Conservation (phyloP, 176 grass and related monocot species). For the Typha latifolia region DNA sequence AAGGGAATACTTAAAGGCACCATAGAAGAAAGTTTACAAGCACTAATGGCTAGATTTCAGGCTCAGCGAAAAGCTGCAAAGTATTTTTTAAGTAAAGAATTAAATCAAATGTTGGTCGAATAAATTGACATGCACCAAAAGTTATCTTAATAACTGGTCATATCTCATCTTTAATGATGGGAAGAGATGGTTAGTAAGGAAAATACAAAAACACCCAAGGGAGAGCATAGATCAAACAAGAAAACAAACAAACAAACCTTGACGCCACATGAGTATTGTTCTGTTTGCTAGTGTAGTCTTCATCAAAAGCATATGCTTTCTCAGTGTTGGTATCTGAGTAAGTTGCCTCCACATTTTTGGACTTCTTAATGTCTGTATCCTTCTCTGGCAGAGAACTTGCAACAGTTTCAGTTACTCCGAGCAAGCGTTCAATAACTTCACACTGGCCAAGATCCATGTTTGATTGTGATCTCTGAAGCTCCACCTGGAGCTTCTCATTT, state of each 20-base stretch:
- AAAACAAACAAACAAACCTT: constrained; percentile 26
- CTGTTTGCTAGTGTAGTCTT: constrained; percentile 33
- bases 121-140: too few relatives aligned
- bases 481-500: constrained; percentile 91
- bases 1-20: too few relatives aligned
- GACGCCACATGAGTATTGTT: constrained; percentile 17
- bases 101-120: too few relatives aligned
- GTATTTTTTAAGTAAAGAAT: too few relatives aligned
- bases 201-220: too few relatives aligned
- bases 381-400: constrained; percentile 52
- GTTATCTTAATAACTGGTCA: too few relatives aligned
- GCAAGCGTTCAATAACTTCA: constrained; percentile 85
- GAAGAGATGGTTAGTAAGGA: too few relatives aligned
- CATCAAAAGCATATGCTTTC: constrained; percentile 21
- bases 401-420: constrained; percentile 75
- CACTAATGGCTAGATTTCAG: too few relatives aligned
- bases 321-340: constrained; percentile 26
- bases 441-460: constrained; percentile 74
- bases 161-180: too few relatives aligned
- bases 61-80: too few relatives aligned
- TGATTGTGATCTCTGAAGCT: constrained; percentile 81
- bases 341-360: constrained; percentile 31
- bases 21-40: too few relatives aligned
- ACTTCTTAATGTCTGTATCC: constrained; percentile 23
- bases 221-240: neutral